Base-by-base conservation (phyloP, 768 basidiomycete species). In the Candolleomyces eurysporus region DNA sequence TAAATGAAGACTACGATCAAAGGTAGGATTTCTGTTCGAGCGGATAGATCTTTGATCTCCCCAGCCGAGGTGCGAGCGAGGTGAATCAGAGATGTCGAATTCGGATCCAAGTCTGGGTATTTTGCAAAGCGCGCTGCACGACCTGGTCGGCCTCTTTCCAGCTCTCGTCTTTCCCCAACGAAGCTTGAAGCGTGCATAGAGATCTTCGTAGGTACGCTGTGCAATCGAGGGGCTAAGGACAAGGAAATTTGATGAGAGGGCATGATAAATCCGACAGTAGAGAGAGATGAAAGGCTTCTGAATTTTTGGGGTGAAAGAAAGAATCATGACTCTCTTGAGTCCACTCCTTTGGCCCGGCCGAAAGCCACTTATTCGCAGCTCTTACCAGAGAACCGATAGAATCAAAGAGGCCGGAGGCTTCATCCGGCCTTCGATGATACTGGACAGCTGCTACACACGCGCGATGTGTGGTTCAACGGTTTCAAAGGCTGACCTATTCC, bases 1-100 rank as follows among this genome's bases (percentile, higher is more conserved):
- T 86, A 84, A 21, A n/a, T n/a, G n/a, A n/a, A 82, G 13, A 76
- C 68, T 26, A 87, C 61, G 17, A 88, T 63, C 4, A 79, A 63
- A 0, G 78, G 79, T n/a, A 78, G 66, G 31, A 84, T 58, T 31
- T 74, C 69, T 0, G 68, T 56, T 3, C 81, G 66, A 1, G 74
- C 32, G 43, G 56, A 39, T 21, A 69, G 50, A 39, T 70, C 63
- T 9, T 52, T n/a, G 49, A 61, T 52, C 0, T 66, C 58, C 3
- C 58, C 26, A 7, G 60, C 56, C 3, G 67, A 58, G 13, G 66
- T 67, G 61, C 82, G 77, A 5, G 82, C 76, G 32, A 78, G 65
- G 43, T 78, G 63, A 17, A 81, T 64, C 57, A 82, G 67, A 48
- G 76, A 71, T 13, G 65, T 30, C 49, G 68, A 46, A n/a, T 64